phyloP scores from a whole-genome alignment of 352 stramenopile genomes.

The Phytophthora hybrid region DNA sequence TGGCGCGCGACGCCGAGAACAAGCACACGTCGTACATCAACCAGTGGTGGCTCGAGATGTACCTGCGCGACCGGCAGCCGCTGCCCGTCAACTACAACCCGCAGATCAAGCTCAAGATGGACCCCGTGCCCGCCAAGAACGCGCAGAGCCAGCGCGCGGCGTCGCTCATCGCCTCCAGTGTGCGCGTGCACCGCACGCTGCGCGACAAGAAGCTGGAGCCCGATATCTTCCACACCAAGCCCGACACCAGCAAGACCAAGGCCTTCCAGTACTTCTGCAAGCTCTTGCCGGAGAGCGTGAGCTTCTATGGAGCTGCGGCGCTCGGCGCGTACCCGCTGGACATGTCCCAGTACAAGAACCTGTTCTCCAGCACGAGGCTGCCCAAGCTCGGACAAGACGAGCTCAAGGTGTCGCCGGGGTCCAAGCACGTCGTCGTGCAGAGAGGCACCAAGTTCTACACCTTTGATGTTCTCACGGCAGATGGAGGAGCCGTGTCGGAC shows the following conservation, averaged over 20 bases:
- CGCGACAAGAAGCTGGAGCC: slow-evolving; percentile 84
- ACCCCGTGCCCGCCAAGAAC: slow-evolving; percentile 87
- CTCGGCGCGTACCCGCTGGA: slow-evolving; percentile 90
- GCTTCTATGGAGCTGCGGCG: slow-evolving; percentile 89
- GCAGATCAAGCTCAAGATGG: slow-evolving; percentile 90
- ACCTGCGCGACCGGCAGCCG: slow-evolving; percentile 86
- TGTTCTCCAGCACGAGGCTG: slow-evolving; percentile 87
- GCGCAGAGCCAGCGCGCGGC: slow-evolving; percentile 82
- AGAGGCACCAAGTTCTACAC: slow-evolving; percentile 87
- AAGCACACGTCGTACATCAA: slow-evolving; percentile 93
- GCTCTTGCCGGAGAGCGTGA: slow-evolving; percentile 82
- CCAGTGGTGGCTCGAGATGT: slow-evolving; percentile 95
- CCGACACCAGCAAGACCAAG: slow-evolving; percentile 74
- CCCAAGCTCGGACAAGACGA: slow-evolving; percentile 73
- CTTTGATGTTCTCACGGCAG: slow-evolving; percentile 83
- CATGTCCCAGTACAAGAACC: slow-evolving; percentile 93
- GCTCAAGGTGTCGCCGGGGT: slow-evolving; percentile 64
- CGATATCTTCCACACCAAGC: slow-evolving; percentile 93
- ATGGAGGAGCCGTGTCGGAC: slow-evolving; percentile 67
- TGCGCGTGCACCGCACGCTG: slow-evolving; percentile 86
- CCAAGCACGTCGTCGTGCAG: slow-evolving; percentile 90
- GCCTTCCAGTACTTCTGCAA: slow-evolving; percentile 87
- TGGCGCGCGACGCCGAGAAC: slow-evolving; percentile 81
- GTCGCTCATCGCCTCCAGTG: slow-evolving; percentile 87
- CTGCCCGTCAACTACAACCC: slow-evolving; percentile 93